phyloP scores from a whole-genome alignment of 2,329 filamentous ascomycete genomes.

The Aspergillus ustus region DNA sequence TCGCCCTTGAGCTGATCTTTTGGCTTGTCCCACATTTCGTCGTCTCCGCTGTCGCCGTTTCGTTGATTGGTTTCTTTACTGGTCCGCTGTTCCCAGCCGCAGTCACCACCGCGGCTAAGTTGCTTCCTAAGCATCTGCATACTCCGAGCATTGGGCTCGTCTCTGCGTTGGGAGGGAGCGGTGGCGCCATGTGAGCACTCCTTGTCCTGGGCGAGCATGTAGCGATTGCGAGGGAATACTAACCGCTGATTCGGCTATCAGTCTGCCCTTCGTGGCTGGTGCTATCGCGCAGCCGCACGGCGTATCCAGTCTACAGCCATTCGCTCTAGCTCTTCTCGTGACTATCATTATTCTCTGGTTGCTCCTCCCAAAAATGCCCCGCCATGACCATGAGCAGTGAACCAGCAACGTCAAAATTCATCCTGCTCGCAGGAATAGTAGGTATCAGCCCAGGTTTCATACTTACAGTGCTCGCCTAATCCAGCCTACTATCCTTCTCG shows the following conservation, averaged over 20 bases:
- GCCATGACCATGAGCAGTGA: conserved; percentile 6
- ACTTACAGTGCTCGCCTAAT: neutral
- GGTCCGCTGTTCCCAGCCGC: conserved; percentile 74
- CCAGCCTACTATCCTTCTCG: neutral
- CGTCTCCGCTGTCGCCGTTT: conserved; percentile 54
- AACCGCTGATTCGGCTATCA: neutral
- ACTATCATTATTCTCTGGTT: conserved; percentile 9
- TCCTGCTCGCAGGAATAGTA: neutral
- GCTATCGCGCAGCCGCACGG: conserved; percentile 66
- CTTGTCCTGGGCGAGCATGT: neutral
- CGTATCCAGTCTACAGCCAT: conserved; percentile 62
- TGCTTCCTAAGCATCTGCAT: conserved; percentile 71
- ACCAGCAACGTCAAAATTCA: neutral
- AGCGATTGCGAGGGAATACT: neutral
- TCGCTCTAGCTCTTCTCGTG: conserved; percentile 45
- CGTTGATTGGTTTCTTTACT: conserved; percentile 71
- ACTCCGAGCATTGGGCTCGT: conserved; percentile 74
- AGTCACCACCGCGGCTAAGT: conserved; percentile 69
- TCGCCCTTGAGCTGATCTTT: conserved; percentile 70
- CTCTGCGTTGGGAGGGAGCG: conserved; percentile 71
- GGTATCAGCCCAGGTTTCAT: neutral
- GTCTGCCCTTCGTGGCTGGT: conserved; percentile 68
- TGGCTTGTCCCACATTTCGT: conserved; percentile 76
- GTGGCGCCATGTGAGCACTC: conserved; percentile 58
- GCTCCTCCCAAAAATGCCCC: conserved; percentile 3